Evolutionary conservation across 352 stramenopile species (phyloP), one percentile per base, ranked within the genome.

Genomic region (Pythium pyrilobum): DNA sequence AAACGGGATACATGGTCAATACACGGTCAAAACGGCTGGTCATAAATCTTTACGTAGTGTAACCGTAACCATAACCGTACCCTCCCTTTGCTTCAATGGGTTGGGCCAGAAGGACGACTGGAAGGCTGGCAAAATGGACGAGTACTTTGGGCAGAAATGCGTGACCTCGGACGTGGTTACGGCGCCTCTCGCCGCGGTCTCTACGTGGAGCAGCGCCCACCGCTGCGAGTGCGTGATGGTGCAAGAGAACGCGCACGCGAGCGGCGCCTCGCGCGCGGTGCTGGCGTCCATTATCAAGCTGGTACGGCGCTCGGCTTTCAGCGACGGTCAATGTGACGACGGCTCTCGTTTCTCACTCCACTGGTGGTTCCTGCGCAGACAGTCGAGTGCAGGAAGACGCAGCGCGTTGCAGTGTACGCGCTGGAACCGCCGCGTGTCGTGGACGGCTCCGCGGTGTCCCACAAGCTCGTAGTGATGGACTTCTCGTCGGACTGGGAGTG

Each of bases 81-180:
- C n/a, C n/a, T n/a, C n/a, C n/a, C n/a, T n/a, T n/a, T n/a, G n/a
- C n/a, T n/a, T n/a, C n/a, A n/a, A n/a, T n/a, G n/a, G n/a, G n/a
- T n/a, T n/a, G n/a, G n/a, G n/a, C n/a, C n/a, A n/a, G n/a, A n/a
- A n/a, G n/a, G n/a, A n/a, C n/a, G n/a, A n/a, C n/a, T n/a, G n/a
- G n/a, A n/a, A n/a, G n/a, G n/a, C n/a, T n/a, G 10, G 27, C 21
- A 53, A 53, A 44, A 89, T 89, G 78, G 75, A 89, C 51, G 65
- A 81, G 52, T 87, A 69, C 41, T 80, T 89, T 47, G 42, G 67
- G 47, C 73, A 85, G 29, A 82, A 74, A 55, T 89, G 78, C 61
- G 78, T 89, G 29, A 89, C 75, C 33, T 62, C 73, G 33, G 71
- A 80, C 57, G 54, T 56, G 48, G 23, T 21, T n/a, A 15, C 21